Evolutionary conservation across 148 eudicot species (phyloP).

Genomic region (Fagopyrum tataricum): DNA sequence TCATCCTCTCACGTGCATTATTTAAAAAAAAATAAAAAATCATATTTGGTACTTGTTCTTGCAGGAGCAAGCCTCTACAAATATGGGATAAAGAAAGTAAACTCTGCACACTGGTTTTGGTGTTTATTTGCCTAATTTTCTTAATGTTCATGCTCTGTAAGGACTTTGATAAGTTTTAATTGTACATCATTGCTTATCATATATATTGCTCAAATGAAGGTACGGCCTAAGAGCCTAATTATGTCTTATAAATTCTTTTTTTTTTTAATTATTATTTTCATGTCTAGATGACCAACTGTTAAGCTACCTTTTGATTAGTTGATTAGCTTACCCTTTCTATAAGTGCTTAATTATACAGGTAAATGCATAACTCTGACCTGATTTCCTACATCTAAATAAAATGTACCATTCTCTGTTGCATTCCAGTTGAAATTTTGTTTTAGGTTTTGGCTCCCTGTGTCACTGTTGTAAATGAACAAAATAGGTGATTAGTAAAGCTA

Average conservation of each 20-base stretch:
- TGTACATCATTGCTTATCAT: neutral
- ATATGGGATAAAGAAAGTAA: slow-evolving; percentile 99
- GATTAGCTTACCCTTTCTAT: neutral
- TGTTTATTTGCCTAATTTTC: neutral
- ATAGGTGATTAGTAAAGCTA: neutral
- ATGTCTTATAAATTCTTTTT: neutral
- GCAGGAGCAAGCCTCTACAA: slow-evolving; percentile 97
- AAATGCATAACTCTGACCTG: neutral
- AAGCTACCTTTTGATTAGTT: neutral
- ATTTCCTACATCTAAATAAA: neutral
- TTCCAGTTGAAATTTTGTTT: neutral
- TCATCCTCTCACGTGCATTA: neutral
- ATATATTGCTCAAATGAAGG: neutral
- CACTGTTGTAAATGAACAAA: neutral
- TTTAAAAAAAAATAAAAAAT: too few relatives aligned
- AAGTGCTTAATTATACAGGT: neutral
- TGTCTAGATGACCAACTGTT: neutral
- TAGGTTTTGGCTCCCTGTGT: neutral
- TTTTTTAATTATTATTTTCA: neutral
- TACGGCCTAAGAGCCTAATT: neutral
- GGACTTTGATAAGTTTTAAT: neutral
- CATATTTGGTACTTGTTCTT: slow-evolving; percentile 7
- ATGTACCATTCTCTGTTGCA: neutral
- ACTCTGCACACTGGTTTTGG: neutral
- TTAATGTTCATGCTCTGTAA: neutral